These are phyloP conservation scores for Pseudogymnoascus sp. DNA, from an alignment of 2,329 filamentous ascomycete genomes.

Conservation along the genomic window DNA sequence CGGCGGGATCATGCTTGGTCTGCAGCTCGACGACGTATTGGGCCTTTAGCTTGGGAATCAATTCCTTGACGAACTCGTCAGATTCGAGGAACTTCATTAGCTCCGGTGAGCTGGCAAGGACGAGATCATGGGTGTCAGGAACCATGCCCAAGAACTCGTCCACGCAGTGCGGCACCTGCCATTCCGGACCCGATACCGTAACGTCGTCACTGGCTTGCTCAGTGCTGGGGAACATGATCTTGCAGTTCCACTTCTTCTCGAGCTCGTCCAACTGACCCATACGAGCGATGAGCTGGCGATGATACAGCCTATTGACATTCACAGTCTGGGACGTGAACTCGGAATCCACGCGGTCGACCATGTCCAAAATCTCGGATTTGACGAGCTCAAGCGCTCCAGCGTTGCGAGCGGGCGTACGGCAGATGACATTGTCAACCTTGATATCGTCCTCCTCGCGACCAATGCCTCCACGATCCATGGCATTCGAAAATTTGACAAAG, in stretches of 20 bases:
- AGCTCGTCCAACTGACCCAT: slow-evolving; percentile 86
- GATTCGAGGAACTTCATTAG: slow-evolving; percentile 77
- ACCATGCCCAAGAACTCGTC: slow-evolving; percentile 98
- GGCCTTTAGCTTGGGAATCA: slow-evolving; percentile 74
- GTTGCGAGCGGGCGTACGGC: slow-evolving; percentile 91
- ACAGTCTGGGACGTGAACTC: slow-evolving; percentile 94
- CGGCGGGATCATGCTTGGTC: slow-evolving; percentile 56
- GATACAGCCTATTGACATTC: slow-evolving; percentile 88
- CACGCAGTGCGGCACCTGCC: slow-evolving; percentile 94
- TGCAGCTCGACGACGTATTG: slow-evolving; percentile 89
- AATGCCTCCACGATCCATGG: slow-evolving; percentile 89
- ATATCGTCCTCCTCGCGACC: slow-evolving; percentile 96
- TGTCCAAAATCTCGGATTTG: slow-evolving; percentile 98
- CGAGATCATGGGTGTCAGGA: slow-evolving; percentile 86
- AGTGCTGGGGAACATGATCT: slow-evolving; percentile 95
- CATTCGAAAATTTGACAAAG: slow-evolving; percentile 98
- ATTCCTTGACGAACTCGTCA: slow-evolving; percentile 69
- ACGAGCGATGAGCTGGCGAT: slow-evolving; percentile 84
- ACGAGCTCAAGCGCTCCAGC: slow-evolving; percentile 94
- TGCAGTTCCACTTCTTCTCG: slow-evolving; percentile 99
- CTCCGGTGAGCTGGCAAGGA: slow-evolving; percentile 67
- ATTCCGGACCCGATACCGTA: slow-evolving; percentile 91
- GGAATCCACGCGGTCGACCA: slow-evolving; percentile 83
- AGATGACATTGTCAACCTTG: slow-evolving; percentile 98
- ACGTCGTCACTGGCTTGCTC: slow-evolving; percentile 96